Evolutionary conservation across 2,329 filamentous ascomycete genomes (phyloP).

Genomic region (Colletotrichum kahawae): DNA sequence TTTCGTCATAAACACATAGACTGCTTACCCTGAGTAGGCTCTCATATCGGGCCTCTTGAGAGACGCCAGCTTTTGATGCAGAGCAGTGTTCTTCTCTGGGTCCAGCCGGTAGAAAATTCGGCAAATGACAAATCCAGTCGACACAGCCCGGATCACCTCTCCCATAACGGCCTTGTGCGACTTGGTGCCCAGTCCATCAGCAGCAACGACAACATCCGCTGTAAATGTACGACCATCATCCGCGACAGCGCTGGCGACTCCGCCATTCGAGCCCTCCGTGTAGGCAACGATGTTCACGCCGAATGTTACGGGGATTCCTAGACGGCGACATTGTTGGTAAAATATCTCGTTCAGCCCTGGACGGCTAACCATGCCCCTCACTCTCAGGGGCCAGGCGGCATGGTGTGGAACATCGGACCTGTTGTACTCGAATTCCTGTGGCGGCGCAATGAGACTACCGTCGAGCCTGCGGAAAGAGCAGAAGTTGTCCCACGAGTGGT

Average conservation of each 20-base stretch:
- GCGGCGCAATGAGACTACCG: background rate
- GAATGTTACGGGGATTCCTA: background rate
- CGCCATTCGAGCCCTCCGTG: background rate
- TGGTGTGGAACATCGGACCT: background rate
- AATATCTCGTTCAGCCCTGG: background rate
- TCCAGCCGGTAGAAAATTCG: background rate
- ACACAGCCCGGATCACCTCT: background rate
- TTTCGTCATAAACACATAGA: background rate
- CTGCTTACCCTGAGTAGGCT: background rate
- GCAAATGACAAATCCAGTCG: background rate
- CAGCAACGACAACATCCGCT: background rate
- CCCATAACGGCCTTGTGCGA: background rate
- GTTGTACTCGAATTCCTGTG: background rate
- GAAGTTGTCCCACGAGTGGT: background rate
- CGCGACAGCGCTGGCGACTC: background rate
- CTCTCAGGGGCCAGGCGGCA: background rate
- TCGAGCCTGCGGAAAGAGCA: background rate
- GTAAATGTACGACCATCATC: background rate
- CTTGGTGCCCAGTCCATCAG: background rate
- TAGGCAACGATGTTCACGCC: background rate
- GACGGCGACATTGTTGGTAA: background rate
- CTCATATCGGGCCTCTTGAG: background rate
- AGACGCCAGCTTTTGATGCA: background rate
- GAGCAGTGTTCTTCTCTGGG: background rate
- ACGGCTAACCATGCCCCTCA: background rate